Percentiles rank a stretch among this genome's conserved stretches.
phyloP scores from a whole-genome alignment of 1,284 basidiomycete genomes.

The Rhodotorula sp. region DNA sequence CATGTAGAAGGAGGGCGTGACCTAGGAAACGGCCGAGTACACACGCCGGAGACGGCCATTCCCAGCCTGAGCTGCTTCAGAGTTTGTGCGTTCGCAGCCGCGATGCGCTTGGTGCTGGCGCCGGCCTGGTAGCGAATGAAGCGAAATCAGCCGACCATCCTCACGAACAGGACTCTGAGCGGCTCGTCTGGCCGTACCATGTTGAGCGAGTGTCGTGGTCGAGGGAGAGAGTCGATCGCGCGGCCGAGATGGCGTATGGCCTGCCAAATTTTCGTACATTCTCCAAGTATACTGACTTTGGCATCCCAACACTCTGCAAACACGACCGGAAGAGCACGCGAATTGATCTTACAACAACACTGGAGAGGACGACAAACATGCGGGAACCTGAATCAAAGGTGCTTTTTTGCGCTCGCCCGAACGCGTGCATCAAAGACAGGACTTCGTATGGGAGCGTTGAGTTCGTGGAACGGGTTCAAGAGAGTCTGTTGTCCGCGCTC shows the following conservation, averaged over 20 bases:
- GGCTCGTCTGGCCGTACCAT: too few species aligned
- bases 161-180: too few species aligned
- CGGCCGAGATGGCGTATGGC: too few species aligned
- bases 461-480: constrained; percentile 89
- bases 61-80: constrained; percentile 28
- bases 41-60: constrained; percentile 19
- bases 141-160: too few species aligned
- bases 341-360: constrained; percentile 3
- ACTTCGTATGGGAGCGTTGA: constrained; percentile 77
- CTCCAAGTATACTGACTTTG: too few species aligned
- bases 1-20: too few species aligned
- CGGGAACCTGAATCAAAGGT: constrained; percentile 57
- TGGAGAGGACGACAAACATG: background rate
- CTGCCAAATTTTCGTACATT: too few species aligned
- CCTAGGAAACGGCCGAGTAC: background rate
- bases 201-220: too few species aligned
- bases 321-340: background rate
- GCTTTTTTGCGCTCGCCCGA: constrained; percentile 78
- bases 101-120: constrained; percentile 32
- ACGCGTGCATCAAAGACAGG: constrained; percentile 76
- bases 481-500: constrained; percentile 60
- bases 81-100: constrained; percentile 23
- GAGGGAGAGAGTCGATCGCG: too few species aligned
- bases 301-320: too few species aligned
- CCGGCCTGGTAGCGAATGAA: constrained; percentile 20